A percentile compares a stretch with the other conserved stretches of the same genome.
Conservation (phyloP, 176 grass and related monocot genomes). For the Luzula sylvatica region DNA sequence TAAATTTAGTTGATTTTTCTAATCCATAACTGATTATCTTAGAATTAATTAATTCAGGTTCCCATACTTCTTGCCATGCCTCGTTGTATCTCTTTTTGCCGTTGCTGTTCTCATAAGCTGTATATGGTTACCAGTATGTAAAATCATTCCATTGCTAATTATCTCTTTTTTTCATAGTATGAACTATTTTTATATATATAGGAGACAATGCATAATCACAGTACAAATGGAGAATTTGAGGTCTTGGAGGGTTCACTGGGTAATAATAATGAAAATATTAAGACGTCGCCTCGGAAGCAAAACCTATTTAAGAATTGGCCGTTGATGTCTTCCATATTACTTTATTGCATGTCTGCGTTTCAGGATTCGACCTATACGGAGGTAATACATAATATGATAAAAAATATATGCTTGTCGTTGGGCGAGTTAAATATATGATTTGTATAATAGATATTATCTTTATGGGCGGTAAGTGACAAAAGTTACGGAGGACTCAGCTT, state of each 20-base stretch:
- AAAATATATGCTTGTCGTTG: neutral
- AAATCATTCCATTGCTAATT: neutral
- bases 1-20: neutral
- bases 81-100: conserved; percentile 58
- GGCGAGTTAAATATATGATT: conserved; percentile 14
- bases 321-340: conserved; percentile 61
- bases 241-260: conserved; percentile 32
- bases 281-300: conserved; percentile 35
- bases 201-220: conserved; percentile 89
- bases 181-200: conserved; percentile 26
- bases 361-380: conserved; percentile 85
- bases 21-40: neutral
- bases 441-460: conserved; percentile 71
- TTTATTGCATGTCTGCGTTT: conserved; percentile 88
- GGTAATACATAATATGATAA: conserved; percentile 47
- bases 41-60: conserved; percentile 38
- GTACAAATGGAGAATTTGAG: conserved; percentile 23
- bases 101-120: conserved; percentile 57
- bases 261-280: conserved; percentile 26
- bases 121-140: conserved; percentile 86
- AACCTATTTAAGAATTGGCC: conserved; percentile 67
- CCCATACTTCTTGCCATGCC: conserved; percentile 79
- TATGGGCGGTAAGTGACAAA: conserved; percentile 76
- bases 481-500: conserved; percentile 82
- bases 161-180: neutral